phyloP scores from a whole-genome alignment of 192 early-diverging fungal species.

The Dispira parvispora region DNA sequence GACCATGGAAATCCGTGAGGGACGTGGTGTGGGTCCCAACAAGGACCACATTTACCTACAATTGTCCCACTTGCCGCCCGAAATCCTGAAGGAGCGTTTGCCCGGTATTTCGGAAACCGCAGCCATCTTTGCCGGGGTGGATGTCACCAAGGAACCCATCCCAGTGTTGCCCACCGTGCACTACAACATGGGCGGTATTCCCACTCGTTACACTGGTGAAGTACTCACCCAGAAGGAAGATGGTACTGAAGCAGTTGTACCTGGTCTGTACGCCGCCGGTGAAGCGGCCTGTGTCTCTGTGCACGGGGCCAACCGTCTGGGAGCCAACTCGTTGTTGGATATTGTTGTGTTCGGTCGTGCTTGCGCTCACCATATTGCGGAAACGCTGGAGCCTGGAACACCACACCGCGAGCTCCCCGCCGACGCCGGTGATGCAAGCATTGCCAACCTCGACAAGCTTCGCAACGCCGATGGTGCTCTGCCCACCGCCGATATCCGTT shows the following conservation, averaged over 20 bases:
- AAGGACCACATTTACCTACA: slow-evolving; percentile 94
- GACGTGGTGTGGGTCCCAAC: slow-evolving; percentile 90
- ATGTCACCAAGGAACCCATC: slow-evolving; percentile 99
- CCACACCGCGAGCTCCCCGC: slow-evolving; percentile 66
- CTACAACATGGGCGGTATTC: slow-evolving; percentile 99
- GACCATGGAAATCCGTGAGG: slow-evolving; percentile 96
- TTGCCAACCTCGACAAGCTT: slow-evolving; percentile 91
- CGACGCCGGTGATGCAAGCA: slow-evolving; percentile 72
- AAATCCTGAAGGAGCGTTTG: slow-evolving; percentile 78
- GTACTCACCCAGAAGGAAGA: slow-evolving; percentile 62
- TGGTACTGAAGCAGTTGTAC: slow-evolving; percentile 83
- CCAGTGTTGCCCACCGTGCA: slow-evolving; percentile 98
- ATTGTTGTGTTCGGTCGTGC: slow-evolving; percentile 98
- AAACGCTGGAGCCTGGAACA: slow-evolving; percentile 74
- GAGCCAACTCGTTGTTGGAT: slow-evolving; percentile 95
- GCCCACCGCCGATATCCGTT: slow-evolving; percentile 69
- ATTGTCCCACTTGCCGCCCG: slow-evolving; percentile 84
- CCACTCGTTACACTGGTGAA: slow-evolving; percentile 92
- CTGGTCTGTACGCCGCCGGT: slow-evolving; percentile 95
- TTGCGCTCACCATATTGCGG: slow-evolving; percentile 81
- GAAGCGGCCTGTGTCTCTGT: slow-evolving; percentile 97
- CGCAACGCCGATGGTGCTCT: slow-evolving; percentile 66
- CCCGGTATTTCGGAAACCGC: slow-evolving; percentile 99
- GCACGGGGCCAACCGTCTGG: slow-evolving; percentile 96
- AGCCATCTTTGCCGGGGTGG: slow-evolving; percentile 94